Evolutionary conservation across 2,329 filamentous ascomycete species (phyloP).

Genomic region (Samsoniella hepiali): DNA sequence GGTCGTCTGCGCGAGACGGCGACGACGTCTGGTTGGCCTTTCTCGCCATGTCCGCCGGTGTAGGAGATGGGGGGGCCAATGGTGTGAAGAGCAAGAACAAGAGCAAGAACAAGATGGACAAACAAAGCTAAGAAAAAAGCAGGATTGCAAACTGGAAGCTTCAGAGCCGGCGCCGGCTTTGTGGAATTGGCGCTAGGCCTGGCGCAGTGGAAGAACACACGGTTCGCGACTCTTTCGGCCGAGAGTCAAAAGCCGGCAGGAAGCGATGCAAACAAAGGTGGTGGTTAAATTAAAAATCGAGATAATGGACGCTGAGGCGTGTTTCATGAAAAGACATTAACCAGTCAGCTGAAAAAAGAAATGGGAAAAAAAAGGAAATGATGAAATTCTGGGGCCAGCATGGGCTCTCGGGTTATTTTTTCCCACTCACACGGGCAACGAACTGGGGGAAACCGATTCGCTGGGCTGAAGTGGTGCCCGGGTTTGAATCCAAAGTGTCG

Average conservation of each 20-base stretch:
- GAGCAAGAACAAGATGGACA: neutral
- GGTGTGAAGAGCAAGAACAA: too few species aligned
- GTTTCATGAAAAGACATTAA: too few species aligned
- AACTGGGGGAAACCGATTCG: neutral
- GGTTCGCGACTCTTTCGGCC: too few species aligned
- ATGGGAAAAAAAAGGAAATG: neutral
- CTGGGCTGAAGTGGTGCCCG: neutral
- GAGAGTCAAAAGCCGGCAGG: too few species aligned
- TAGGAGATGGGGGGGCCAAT: too few species aligned
- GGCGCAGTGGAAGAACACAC: too few species aligned
- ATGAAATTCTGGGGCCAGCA: neutral
- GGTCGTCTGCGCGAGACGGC: neutral
- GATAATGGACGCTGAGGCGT: too few species aligned
- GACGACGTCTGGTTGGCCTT: neutral
- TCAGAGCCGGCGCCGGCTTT: too few species aligned
- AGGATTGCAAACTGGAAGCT: neutral
- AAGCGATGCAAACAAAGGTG: too few species aligned
- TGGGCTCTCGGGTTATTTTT: neutral
- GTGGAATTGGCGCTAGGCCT: too few species aligned
- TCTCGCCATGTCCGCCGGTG: neutral
- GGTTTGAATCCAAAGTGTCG: neutral
- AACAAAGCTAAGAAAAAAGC: too few species aligned
- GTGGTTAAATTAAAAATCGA: too few species aligned
- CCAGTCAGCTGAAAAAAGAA: neutral
- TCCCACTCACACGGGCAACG: neutral